Base-by-base conservation (phyloP, 805 yeast species). In the Yarrowia deformans region DNA sequence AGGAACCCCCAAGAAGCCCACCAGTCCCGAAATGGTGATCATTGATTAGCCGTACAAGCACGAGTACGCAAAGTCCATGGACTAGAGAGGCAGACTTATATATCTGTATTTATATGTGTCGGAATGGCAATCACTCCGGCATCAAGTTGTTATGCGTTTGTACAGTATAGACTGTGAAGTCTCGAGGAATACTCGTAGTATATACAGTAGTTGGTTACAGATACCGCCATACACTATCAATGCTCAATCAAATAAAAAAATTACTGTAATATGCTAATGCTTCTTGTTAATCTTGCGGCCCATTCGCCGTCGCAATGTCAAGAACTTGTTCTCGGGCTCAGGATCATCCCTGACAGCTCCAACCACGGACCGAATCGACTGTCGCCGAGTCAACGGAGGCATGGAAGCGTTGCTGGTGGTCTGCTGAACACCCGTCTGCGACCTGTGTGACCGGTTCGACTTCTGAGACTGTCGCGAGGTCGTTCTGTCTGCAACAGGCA, bases 21-120 rank as follows among this genome's bases (percentile, higher is more conserved):
- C 10, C 80, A 80, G 66, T 79, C 94, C 95, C 0, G 96, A 91
- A 70, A 84, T 86, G n/a, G 90, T 90, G 67, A 91, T 90, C 76
- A 89, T 91, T 71, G 97, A 90, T 78, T 87, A 80, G n/a, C 23
- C 42, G 2, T 16, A 13, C 18, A 8, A 29, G 19, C 4, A 23
- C 29, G 29, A 23, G 29, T 23, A 23, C 29, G 29, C 29, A 23
- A 23, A 23, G 37, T 12, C 16, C 19, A 13, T 46, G 35, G 52
- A 16, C 39, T 40, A 29, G 63, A 29, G 63, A 54, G 55, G 58
- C 58, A 54, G 58, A 54, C 58, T 32, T 18, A 54, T 54, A 54
- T 54, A 54, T 54, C 58, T 54, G 58, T 54, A 54, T 54, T 54
- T 54, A 54, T 54, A 54, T 54, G 34, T 54, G 58, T 35, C 8